phyloP scores from a whole-genome alignment of 768 basidiomycete genomes.

The Pulveroboletus ravenelii region DNA sequence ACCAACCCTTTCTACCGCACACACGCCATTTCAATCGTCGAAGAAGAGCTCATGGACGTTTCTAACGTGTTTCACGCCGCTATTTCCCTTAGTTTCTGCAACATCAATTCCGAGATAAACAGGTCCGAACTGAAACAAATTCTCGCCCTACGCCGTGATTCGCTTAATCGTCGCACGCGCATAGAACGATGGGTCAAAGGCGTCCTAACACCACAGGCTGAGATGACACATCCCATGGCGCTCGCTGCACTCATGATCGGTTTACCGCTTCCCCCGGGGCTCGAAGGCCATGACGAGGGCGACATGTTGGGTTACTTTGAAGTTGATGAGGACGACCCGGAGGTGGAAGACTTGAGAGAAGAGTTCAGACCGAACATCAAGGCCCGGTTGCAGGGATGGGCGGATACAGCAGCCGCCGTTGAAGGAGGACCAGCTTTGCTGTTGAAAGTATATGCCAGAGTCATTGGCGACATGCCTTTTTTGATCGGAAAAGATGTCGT shows the following conservation, averaged over 20 bases:
- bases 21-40: constrained; percentile 41
- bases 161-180: constrained; percentile 41
- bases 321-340: constrained; percentile 47
- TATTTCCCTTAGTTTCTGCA: constrained; percentile 43
- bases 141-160: constrained; percentile 36
- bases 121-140: constrained; percentile 43
- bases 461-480: constrained; percentile 54
- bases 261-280: constrained; percentile 37
- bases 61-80: constrained; percentile 39
- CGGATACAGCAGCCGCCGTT: constrained; percentile 34
- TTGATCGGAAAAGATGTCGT: constrained; percentile 47
- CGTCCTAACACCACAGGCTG: constrained; percentile 36
- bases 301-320: constrained; percentile 52
- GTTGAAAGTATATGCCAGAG: constrained; percentile 39
- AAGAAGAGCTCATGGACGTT: constrained; percentile 50
- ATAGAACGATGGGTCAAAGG: constrained; percentile 51
- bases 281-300: constrained; percentile 36
- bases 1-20: constrained; percentile 21
- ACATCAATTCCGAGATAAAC: constrained; percentile 39
- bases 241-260: constrained; percentile 67
- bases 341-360: constrained; percentile 55
- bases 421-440: constrained; percentile 38
- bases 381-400: constrained; percentile 57
- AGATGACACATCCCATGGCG: constrained; percentile 46
- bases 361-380: constrained; percentile 57